phyloP scores from a whole-genome alignment of 768 basidiomycete genomes.

The Neoboletus brunneissimus region DNA sequence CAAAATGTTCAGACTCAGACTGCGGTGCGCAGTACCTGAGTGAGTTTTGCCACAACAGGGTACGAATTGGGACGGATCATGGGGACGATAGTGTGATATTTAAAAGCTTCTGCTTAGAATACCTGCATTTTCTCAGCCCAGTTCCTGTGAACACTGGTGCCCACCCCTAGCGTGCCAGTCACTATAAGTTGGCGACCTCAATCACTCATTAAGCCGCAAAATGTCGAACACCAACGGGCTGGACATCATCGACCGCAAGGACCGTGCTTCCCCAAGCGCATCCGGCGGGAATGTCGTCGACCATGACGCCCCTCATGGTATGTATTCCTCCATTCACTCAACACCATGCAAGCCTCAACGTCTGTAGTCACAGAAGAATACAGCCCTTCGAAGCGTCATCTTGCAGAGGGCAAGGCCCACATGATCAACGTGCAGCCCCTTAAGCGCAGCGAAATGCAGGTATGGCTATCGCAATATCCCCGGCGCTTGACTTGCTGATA shows the following conservation, averaged over 20 bases:
- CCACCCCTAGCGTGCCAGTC: not conserved
- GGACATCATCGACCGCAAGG: slow-evolving; percentile 45
- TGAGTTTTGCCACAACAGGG: not conserved
- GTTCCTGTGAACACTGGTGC: slow-evolving; percentile 1
- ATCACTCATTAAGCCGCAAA: not conserved
- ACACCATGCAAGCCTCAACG: slow-evolving; percentile 9
- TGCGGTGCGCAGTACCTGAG: not conserved
- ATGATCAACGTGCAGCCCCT: slow-evolving; percentile 83
- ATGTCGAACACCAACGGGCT: slow-evolving; percentile 28
- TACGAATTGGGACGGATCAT: not conserved
- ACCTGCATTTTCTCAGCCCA: slow-evolving; percentile 1
- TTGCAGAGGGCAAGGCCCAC: slow-evolving; percentile 31
- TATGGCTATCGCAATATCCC: slow-evolving; percentile 24
- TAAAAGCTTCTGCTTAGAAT: not conserved
- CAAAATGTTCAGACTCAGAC: not conserved
- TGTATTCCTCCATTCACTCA: slow-evolving; percentile 18
- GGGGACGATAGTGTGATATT: not conserved
- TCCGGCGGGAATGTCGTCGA: slow-evolving; percentile 67
- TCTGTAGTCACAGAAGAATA: slow-evolving; percentile 64
- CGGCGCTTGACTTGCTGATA: slow-evolving; percentile 4
- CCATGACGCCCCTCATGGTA: slow-evolving; percentile 65
- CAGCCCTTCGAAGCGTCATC: slow-evolving; percentile 32
- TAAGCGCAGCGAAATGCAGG: slow-evolving; percentile 87
- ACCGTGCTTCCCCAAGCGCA: slow-evolving; percentile 41
- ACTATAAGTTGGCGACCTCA: slow-evolving; percentile 17